phyloP scores from a whole-genome alignment of 768 basidiomycete species.

The Nidula microcarpa region DNA sequence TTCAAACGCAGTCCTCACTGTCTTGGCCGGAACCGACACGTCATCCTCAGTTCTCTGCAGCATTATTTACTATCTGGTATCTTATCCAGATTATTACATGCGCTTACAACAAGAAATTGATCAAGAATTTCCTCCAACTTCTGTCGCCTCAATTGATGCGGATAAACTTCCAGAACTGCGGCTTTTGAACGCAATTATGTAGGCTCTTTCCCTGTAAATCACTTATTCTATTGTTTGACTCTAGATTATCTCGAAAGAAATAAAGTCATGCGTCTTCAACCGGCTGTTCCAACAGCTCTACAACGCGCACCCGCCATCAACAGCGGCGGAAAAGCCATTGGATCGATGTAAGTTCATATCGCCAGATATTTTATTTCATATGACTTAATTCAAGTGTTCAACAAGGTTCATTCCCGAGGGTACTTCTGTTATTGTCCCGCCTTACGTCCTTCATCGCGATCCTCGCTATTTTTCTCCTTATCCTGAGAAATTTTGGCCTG shows the following conservation, averaged over 20 bases:
- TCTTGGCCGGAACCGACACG: conserved; percentile 46
- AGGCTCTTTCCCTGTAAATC: conserved; percentile 1
- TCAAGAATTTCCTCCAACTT: conserved; percentile 14
- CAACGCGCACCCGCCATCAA: conserved; percentile 26
- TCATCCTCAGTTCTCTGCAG: conserved; percentile 34
- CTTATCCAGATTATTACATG: conserved; percentile 28
- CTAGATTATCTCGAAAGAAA: conserved; percentile 16
- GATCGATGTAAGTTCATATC: neutral
- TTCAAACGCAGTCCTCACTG: conserved; percentile 1
- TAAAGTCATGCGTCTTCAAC: conserved; percentile 32
- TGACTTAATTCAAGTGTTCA: neutral
- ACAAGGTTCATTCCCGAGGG: conserved; percentile 38
- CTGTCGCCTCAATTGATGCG: conserved; percentile 6
- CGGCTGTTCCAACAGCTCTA: conserved; percentile 29
- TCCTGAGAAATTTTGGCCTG: conserved; percentile 26
- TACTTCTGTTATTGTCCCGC: conserved; percentile 33
- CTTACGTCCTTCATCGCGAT: conserved; percentile 40
- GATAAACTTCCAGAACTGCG: conserved; percentile 17
- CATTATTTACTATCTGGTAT: conserved; percentile 34
- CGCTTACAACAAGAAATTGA: conserved; percentile 42
- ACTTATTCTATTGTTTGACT: neutral
- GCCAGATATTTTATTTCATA: neutral
- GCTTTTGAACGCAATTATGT: conserved; percentile 27
- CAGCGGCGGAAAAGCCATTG: conserved; percentile 27
- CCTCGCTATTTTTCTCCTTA: conserved; percentile 38